Base-by-base conservation (phyloP, 2,329 filamentous ascomycete genomes). In the Ophiocordyceps camponoti-saundersi region DNA sequence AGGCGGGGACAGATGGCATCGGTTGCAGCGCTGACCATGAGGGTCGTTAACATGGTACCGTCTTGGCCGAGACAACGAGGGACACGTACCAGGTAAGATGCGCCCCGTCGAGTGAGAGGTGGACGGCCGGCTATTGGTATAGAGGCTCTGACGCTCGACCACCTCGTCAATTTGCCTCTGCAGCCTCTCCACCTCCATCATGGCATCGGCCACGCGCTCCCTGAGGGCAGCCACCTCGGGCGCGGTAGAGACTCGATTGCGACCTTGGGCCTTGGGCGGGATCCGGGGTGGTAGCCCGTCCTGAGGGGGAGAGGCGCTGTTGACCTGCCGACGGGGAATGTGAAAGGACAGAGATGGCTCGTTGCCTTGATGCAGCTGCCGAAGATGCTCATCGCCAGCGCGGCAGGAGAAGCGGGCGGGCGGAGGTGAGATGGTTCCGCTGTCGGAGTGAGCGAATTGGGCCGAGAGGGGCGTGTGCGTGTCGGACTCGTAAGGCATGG, bases 101-200 rank as follows among this genome's bases (percentile, higher is more conserved):
- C 49, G 52, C 39, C 57, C 56, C 53, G 62, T 56, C 21, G 68
- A 72, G 50, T 69, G 61, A 20, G 68, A 61, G 39, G 71, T 77
- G 41, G 72, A 71, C 30, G 74, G 73, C 44, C 73, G 67, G 57
- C 72, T 76, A 49, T 56, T 63, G 18, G 67, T 52, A 51, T 76
- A 79, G 32, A 78, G 59, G 57, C 73, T 80, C 60, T 77, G 74
- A 49, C 75, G 70, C 63, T 79, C 74, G 22, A 79, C 69, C 21
- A 75, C 65, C 45, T 73, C 69, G 46, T 81, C 73, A 46, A 81
- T 79, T 52, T 77, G 69, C 48, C 69, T 70, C 58, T 81, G 69
- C 42, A 79, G 59, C 48, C 63, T 65, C 47, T 82, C 78, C 51
- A 75, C 65, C 55, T 81, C 77, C 47, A 74, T 61, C 63, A 79